Base-by-base conservation (phyloP, 371 early-diverging fungal species). In the Aphelidium insulamus region DNA sequence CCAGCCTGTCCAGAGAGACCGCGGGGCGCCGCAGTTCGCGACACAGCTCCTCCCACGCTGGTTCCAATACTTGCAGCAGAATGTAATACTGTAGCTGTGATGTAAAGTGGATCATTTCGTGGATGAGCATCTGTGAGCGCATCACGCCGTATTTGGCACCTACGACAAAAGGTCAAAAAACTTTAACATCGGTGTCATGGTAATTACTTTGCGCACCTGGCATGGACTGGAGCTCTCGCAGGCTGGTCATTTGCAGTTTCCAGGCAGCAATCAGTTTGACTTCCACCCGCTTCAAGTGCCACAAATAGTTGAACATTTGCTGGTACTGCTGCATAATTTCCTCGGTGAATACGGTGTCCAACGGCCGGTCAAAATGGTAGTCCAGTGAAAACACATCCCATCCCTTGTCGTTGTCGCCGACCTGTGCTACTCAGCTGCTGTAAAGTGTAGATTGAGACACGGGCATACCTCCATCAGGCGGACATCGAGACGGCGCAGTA, bases 341-440 rank as follows among this genome's bases (percentile, higher is more conserved):
- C 16, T 66, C 54, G 1, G 65, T 69, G 14, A 94, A 56, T 1
- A 94, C 72, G 2, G 85, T 79, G 34, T 72, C 74, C 41, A 91
- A 58, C 3, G 95, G 92, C 15, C 73, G 52, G 28, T 72, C 65
- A 16, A 86, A 63, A 30, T 62, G 72, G 44, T 91, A 94, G 39
- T 76, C 73, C 7, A 94, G 55, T 12, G 72, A 59, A 43, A 94
- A 87, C 1, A 83, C 72, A 45, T 88, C 86, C 95, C 92, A 94
- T 0, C 87, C 86, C 21, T 55, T 44, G 36, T 81, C 81, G 12
- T 69, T 71, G 0, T 61, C 43, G n/a, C 74, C 64, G 17, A 62
- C 49, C 66, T 74, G n/a, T 18, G 11, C 5, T 24, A 33, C 21
- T n/a, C 23, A 19, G 32, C 16, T 34, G n/a, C 11, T 35, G 16